Evolutionary conservation across 352 stramenopile genomes (phyloP).

Genomic region (Phytophthora kernoviae): DNA sequence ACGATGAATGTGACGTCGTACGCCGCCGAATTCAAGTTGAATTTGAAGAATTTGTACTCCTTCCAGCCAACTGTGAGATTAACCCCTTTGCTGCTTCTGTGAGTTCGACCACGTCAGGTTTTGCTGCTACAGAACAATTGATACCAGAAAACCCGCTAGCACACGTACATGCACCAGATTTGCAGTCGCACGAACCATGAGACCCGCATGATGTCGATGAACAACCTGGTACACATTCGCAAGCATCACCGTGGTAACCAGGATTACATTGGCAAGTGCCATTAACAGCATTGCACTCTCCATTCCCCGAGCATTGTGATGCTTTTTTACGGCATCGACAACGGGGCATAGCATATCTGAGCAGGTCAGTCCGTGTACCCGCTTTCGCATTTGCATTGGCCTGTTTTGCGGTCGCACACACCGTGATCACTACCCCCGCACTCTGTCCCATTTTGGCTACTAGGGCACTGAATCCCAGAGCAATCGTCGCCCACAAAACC

Average conservation of each 20-base stretch:
- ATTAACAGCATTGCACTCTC: constrained; percentile 48
- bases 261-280: constrained; percentile 55
- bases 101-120: constrained; percentile 36
- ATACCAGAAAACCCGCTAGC: constrained; percentile 47
- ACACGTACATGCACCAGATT: constrained; percentile 66
- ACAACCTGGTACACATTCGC: constrained; percentile 75
- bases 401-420: constrained; percentile 52
- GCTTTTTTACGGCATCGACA: constrained; percentile 34
- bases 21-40: constrained; percentile 58
- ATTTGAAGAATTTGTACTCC: constrained; percentile 76
- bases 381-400: constrained; percentile 48
- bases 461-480: constrained; percentile 54
- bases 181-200: constrained; percentile 64
- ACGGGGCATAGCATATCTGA: constrained; percentile 61
- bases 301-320: constrained; percentile 71
- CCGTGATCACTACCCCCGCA: constrained; percentile 48
- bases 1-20: constrained; percentile 75
- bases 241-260: constrained; percentile 68
- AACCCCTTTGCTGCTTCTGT: constrained; percentile 21
- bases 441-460: constrained; percentile 30
- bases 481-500: constrained; percentile 62
- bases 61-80: constrained; percentile 44
- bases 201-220: constrained; percentile 40
- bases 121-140: constrained; percentile 25
- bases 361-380: constrained; percentile 62